Percentiles rank a stretch among this genome's conserved stretches.
phyloP scores from a whole-genome alignment of 306 rosid species.

The Acmispon strigosus region DNA sequence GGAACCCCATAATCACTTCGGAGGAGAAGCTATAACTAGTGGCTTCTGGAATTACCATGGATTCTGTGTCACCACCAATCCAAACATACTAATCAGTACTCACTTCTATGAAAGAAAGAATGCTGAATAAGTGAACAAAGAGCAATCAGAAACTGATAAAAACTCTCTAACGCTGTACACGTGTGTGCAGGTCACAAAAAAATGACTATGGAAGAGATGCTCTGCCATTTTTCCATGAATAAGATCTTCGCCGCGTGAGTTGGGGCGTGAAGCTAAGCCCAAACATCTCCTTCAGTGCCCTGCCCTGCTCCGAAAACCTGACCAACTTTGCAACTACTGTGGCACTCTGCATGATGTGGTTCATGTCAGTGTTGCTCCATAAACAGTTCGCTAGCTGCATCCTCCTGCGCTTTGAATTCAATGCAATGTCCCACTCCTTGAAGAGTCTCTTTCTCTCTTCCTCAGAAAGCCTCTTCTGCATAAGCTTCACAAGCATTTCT shows the following conservation, averaged over 20 bases:
- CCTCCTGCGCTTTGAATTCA: slow-evolving; percentile 86
- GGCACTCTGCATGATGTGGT: slow-evolving; percentile 66
- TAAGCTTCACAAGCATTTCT: slow-evolving; percentile 62
- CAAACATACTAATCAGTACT: too few species aligned
- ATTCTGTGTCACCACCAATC: too few species aligned
- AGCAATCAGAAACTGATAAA: slow-evolving; percentile 16
- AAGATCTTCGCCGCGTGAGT: slow-evolving; percentile 48
- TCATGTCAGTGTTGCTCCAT: slow-evolving; percentile 65
- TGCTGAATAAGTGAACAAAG: slow-evolving; percentile 5
- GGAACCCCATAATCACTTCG: too few species aligned
- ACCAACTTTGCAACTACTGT: slow-evolving; percentile 75
- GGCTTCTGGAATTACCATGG: too few species aligned
- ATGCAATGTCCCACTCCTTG: slow-evolving; percentile 64
- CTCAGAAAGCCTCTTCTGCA: slow-evolving; percentile 69
- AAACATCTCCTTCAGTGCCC: slow-evolving; percentile 84
- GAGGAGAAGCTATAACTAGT: too few species aligned
- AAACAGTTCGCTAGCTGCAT: slow-evolving; percentile 61
- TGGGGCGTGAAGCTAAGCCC: slow-evolving; percentile 84
- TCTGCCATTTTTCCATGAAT: slow-evolving; percentile 59
- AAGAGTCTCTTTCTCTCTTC: slow-evolving; percentile 62
- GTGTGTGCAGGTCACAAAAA: not conserved
- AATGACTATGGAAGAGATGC: slow-evolving; percentile 34
- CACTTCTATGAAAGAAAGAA: slow-evolving; percentile 6
- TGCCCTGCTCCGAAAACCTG: slow-evolving; percentile 69
- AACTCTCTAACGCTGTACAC: slow-evolving; percentile 30